These are phyloP conservation scores for Wickerhamomyces sp. DNA, from an alignment of 1,139 yeast species.

Conservation along the genomic window DNA sequence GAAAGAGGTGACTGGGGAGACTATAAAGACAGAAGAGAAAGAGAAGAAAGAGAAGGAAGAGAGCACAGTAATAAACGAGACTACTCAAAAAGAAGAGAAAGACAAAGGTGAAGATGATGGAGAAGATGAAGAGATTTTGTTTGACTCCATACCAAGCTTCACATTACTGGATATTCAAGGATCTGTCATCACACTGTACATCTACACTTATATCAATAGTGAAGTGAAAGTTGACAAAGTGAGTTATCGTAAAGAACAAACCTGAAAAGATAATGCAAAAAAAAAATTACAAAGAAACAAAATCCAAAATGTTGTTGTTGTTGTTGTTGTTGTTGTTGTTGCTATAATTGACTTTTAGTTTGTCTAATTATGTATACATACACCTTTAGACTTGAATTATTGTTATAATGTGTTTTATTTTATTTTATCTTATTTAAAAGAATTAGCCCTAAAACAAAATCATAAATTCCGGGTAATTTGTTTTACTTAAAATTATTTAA, in stretches of 20 bases:
- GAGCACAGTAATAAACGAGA: slow-evolving; percentile 10
- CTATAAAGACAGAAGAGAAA: slow-evolving; percentile 14
- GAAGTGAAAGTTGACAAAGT: slow-evolving; percentile 93
- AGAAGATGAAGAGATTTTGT: slow-evolving; percentile 22
- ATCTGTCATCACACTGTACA: slow-evolving; percentile 70
- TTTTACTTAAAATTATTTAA: no score
- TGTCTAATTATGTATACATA: no score
- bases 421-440: no score
- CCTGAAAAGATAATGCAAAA: slow-evolving; percentile 1
- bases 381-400: no score
- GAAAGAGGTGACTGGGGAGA: slow-evolving; percentile 22
- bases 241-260: slow-evolving; percentile 61
- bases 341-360: no score
- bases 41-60: slow-evolving; percentile 13
- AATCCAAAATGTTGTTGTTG: no score
- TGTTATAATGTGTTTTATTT: no score
- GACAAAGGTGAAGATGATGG: slow-evolving; percentile 15
- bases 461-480: no score
- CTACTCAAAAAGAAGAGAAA: slow-evolving; percentile 25
- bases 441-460: no score
- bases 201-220: slow-evolving; percentile 74
- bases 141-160: slow-evolving; percentile 71
- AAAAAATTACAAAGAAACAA: neutral
- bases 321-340: no score
- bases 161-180: slow-evolving; percentile 84